Percentiles rank a stretch among this genome's conserved stretches.
Conservation (phyloP, 139 green algal species). For the Asterochloris erici region DNA sequence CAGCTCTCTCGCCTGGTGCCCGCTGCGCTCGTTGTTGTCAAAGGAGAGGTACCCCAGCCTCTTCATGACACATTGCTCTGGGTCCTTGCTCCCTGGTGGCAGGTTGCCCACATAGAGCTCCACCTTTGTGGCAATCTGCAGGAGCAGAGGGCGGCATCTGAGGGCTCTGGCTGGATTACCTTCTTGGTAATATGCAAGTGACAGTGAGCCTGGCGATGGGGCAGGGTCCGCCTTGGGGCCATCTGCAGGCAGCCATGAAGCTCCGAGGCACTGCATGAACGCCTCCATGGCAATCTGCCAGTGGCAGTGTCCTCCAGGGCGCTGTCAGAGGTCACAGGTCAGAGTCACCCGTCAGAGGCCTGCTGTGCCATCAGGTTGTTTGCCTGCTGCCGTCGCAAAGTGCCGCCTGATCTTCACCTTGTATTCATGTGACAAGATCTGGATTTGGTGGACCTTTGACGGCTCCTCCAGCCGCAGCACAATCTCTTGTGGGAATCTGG, state of each 20-base stretch:
- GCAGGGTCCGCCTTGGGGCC: too few relatives aligned
- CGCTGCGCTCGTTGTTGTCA: slow-evolving; percentile 83
- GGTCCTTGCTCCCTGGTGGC: slow-evolving; percentile 17
- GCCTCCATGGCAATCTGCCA: background rate
- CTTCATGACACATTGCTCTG: slow-evolving; percentile 38
- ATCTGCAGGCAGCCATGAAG: background rate
- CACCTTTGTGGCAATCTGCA: slow-evolving; percentile 74
- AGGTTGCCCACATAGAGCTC: slow-evolving; percentile 73
- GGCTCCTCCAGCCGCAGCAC: slow-evolving; percentile 64
- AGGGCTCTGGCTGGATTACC: background rate
- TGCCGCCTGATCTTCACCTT: slow-evolving; percentile 50
- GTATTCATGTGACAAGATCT: slow-evolving; percentile 92
- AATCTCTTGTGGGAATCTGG: slow-evolving; percentile 82
- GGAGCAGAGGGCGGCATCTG: background rate
- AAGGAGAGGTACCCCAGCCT: slow-evolving; percentile 87
- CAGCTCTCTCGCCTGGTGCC: slow-evolving; percentile 83
- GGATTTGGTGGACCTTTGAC: slow-evolving; percentile 76
- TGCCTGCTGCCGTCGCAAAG: background rate
- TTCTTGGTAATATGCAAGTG: background rate
- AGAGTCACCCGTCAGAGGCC: too few relatives aligned
- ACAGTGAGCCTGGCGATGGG: background rate
- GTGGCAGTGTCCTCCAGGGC: background rate
- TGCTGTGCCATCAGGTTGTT: background rate
- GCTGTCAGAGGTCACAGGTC: background rate
- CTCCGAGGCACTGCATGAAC: background rate